These are phyloP conservation scores for Chlamydomonas sp. DNA, from an alignment of 139 green algal species.

Conservation along the genomic window DNA sequence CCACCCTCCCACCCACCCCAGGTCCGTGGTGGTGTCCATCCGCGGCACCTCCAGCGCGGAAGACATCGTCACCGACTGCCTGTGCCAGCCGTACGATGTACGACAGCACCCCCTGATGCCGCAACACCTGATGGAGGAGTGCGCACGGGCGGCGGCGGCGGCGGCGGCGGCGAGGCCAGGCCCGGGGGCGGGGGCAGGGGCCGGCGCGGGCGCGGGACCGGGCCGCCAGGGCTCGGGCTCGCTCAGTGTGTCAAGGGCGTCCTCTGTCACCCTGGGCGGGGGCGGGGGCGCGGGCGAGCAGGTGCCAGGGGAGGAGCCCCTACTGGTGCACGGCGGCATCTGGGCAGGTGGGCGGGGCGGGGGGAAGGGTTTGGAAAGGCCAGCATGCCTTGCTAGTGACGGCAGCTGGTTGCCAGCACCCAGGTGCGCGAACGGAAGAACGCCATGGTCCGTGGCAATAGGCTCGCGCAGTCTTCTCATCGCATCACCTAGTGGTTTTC, in stretches of 20 bases:
- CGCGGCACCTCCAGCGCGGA: slow-evolving; percentile 68
- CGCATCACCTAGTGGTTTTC: neutral
- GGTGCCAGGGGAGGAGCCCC: neutral
- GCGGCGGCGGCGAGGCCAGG: neutral
- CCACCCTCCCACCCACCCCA: neutral
- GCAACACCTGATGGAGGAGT: neutral
- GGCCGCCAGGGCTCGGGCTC: neutral
- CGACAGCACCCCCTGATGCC: slow-evolving; percentile 50
- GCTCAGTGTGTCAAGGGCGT: neutral
- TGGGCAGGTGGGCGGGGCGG: slow-evolving; percentile 35
- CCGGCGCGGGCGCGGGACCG: neutral
- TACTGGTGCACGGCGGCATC: slow-evolving; percentile 66
- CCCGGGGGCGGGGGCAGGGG: neutral
- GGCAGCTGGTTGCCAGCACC: no score
- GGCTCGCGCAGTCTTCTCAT: no score
- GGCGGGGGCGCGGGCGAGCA: neutral
- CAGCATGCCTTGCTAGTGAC: neutral
- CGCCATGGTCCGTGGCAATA: no score
- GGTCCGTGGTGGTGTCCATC: slow-evolving; percentile 64
- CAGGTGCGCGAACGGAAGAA: no score
- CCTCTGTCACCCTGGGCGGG: neutral
- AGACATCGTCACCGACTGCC: slow-evolving; percentile 69
- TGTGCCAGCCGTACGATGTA: slow-evolving; percentile 66
- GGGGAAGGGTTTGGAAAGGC: neutral
- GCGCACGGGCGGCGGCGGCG: neutral